Percentiles rank a stretch among this genome's conserved stretches.
Evolutionary conservation across 352 stramenopile genomes (phyloP).

Genomic region (Plasmopara halstedii): DNA sequence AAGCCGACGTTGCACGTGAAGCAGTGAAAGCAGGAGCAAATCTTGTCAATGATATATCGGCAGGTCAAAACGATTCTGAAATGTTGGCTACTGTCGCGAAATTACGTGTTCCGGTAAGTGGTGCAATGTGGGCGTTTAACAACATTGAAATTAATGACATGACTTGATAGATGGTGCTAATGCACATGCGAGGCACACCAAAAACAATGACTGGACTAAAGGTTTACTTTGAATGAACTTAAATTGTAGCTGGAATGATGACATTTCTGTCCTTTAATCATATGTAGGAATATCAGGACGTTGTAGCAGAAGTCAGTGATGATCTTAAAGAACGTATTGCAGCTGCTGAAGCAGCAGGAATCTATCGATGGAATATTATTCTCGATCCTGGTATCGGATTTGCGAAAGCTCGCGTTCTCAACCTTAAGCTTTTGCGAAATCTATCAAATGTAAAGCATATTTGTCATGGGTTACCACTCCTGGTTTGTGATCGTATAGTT

Average conservation of each 20-base stretch:
- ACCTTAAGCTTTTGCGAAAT: conserved; percentile 86
- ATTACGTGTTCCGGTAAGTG: conserved; percentile 67
- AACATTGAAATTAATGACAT: background rate
- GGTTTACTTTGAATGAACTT: conserved; percentile 16
- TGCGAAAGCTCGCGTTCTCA: conserved; percentile 90
- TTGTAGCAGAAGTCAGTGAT: conserved; percentile 81
- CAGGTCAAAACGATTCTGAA: conserved; percentile 81
- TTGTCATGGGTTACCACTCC: conserved; percentile 44
- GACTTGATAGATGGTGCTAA: conserved; percentile 83
- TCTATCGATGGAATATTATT: conserved; percentile 93
- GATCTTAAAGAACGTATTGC: conserved; percentile 70
- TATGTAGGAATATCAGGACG: conserved; percentile 81
- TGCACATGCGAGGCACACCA: conserved; percentile 97
- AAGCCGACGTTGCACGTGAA: conserved; percentile 83
- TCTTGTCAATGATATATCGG: conserved; percentile 98
- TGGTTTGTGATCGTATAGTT: conserved; percentile 29
- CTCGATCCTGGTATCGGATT: conserved; percentile 98
- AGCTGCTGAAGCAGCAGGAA: conserved; percentile 74
- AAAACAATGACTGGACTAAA: conserved; percentile 92
- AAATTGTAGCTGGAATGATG: background rate
- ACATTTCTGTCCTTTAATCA: background rate
- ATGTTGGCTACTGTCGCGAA: conserved; percentile 90
- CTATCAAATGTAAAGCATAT: conserved; percentile 43
- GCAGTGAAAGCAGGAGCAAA: conserved; percentile 91
- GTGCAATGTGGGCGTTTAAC: background rate